Evolutionary conservation across 768 basidiomycete genomes (phyloP).

Genomic region (Mycena maculata): DNA sequence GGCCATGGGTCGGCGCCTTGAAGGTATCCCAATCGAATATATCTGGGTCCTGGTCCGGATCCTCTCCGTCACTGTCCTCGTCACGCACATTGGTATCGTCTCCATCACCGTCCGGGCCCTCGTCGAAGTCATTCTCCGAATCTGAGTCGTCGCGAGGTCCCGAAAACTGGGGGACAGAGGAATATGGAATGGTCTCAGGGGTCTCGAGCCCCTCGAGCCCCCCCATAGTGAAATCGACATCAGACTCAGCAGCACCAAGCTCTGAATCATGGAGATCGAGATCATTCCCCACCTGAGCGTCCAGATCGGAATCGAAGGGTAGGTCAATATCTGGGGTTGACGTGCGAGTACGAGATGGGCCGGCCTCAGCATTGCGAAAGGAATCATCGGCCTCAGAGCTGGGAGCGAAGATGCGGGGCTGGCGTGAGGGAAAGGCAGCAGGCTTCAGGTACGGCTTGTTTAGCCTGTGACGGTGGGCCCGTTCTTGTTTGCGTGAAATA

Average conservation of each 20-base stretch:
- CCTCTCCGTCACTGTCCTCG: slow-evolving; percentile 6
- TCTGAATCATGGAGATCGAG: not conserved
- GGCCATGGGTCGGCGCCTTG: not conserved
- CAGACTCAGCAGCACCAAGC: not conserved
- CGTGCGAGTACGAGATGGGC: not conserved
- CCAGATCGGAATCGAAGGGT: not conserved
- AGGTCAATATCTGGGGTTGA: not conserved
- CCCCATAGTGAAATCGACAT: too few relatives aligned
- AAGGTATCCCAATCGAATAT: slow-evolving; percentile 9
- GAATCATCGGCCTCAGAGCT: not conserved
- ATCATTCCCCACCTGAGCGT: not conserved
- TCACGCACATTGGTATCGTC: not conserved
- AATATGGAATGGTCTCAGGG: too few relatives aligned
- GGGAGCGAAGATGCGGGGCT: not conserved
- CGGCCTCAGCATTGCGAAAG: not conserved
- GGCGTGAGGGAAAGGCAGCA: not conserved
- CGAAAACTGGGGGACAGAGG: not conserved
- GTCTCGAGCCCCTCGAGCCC: too few relatives aligned
- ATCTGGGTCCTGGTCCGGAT: not conserved
- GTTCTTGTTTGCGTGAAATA: not conserved
- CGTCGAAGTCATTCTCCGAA: not conserved
- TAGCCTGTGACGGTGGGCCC: not conserved
- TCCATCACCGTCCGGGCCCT: not conserved
- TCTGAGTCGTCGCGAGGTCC: too few relatives aligned
- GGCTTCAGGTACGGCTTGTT: not conserved